Percentiles rank a stretch among this genome's conserved stretches.
Evolutionary conservation across 1,139 yeast species (phyloP).

Genomic region (Taphrina betulina): DNA sequence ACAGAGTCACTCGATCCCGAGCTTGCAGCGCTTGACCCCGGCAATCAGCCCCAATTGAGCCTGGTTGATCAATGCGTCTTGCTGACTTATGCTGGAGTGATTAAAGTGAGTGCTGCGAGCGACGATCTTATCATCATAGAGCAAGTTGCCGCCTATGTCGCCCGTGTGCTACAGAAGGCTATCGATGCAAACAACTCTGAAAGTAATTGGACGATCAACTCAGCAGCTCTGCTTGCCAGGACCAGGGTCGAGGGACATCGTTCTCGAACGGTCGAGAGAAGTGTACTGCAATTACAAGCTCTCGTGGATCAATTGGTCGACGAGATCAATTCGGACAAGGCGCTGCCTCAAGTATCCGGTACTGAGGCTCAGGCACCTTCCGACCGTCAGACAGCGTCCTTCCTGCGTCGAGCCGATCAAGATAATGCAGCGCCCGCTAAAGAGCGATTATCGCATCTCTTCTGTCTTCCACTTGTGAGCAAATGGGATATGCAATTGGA

Average conservation of each 20-base stretch:
- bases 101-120: slow-evolving; percentile 54
- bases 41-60: slow-evolving; percentile 69
- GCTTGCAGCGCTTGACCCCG: slow-evolving; percentile 64
- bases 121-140: slow-evolving; percentile 60
- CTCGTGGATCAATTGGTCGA: slow-evolving; percentile 85
- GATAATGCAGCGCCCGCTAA: slow-evolving; percentile 44
- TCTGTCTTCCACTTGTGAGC: slow-evolving; percentile 73
- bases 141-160: slow-evolving; percentile 71
- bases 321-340: slow-evolving; percentile 47
- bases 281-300: slow-evolving; percentile 88
- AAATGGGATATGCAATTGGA: slow-evolving; percentile 81
- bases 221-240: slow-evolving; percentile 87
- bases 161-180: slow-evolving; percentile 55
- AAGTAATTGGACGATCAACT: slow-evolving; percentile 71
- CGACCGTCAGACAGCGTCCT: slow-evolving; percentile 14
- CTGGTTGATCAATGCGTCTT: slow-evolving; percentile 73
- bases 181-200: neutral
- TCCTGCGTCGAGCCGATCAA: slow-evolving; percentile 20
- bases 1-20: slow-evolving; percentile 60
- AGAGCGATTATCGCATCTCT: slow-evolving; percentile 66
- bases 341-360: slow-evolving; percentile 52
- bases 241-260: slow-evolving; percentile 76
- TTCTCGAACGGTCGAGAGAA: slow-evolving; percentile 88
- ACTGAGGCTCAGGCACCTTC: slow-evolving; percentile 44
- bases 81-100: slow-evolving; percentile 61